phyloP scores from a whole-genome alignment of 2,329 filamentous ascomycete species.

The Arthrobotrys entomopaga region DNA sequence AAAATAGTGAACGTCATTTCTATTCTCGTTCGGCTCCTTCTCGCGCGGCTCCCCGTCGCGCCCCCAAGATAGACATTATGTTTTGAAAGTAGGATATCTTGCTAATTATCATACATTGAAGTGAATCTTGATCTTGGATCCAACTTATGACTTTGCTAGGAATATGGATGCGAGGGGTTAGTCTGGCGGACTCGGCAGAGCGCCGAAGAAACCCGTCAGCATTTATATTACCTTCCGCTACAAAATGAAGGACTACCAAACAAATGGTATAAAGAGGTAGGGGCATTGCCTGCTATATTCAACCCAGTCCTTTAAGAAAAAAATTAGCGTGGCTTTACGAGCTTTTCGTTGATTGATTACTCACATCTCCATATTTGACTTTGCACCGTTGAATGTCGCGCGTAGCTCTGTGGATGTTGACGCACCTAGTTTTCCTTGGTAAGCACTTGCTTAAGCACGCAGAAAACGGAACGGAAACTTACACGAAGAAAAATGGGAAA shows the following conservation, averaged over 20 bases:
- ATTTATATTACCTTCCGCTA: neutral
- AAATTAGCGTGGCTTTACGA: constrained; percentile 3
- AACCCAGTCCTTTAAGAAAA: constrained; percentile 71
- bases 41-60: constrained; percentile 2
- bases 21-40: neutral
- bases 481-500: constrained; percentile 81
- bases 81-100: constrained; percentile 36
- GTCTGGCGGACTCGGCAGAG: neutral
- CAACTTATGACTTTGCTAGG: neutral
- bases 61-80: constrained; percentile 48
- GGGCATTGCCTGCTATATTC: constrained; percentile 84
- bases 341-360: neutral
- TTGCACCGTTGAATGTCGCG: constrained; percentile 80
- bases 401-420: constrained; percentile 73
- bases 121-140: constrained; percentile 1
- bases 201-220: neutral
- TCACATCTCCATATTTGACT: constrained; percentile 74
- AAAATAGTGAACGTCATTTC: neutral
- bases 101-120: constrained; percentile 51
- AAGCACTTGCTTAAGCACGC: neutral
- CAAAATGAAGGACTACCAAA: constrained; percentile 27
- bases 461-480: constrained; percentile 72
- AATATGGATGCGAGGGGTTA: neutral
- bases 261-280: constrained; percentile 80
- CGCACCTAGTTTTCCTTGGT: constrained; percentile 32